phyloP scores from a whole-genome alignment of 345 rosid species.

The Melastoma malabathricum region DNA sequence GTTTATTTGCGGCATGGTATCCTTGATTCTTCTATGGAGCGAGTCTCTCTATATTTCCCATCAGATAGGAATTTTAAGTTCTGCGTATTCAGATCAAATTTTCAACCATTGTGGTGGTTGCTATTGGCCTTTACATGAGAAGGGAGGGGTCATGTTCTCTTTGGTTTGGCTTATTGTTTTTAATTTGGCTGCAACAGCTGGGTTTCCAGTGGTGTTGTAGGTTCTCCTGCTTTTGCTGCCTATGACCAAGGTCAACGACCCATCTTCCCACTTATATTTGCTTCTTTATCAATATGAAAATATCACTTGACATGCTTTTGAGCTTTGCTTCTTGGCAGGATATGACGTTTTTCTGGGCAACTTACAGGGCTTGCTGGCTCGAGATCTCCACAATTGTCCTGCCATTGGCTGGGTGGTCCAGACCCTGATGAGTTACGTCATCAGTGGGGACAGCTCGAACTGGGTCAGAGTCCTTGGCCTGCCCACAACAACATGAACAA shows the following conservation, averaged over 20 bases:
- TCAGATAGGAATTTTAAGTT: not conserved
- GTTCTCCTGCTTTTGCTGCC: too few relatives aligned
- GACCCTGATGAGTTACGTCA: conserved; percentile 71
- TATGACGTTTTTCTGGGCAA: conserved; percentile 93
- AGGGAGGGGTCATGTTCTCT: too few relatives aligned
- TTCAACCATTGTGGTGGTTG: too few relatives aligned
- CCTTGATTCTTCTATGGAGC: conserved; percentile 97
- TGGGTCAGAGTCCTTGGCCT: conserved; percentile 91
- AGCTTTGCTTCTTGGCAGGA: conserved; percentile 24
- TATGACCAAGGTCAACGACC: too few relatives aligned
- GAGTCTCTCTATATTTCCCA: conserved; percentile 11
- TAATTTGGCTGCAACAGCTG: too few relatives aligned
- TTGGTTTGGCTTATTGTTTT: too few relatives aligned
- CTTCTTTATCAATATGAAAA: too few relatives aligned
- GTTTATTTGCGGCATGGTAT: conserved; percentile 90
- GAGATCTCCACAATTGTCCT: conserved; percentile 90
- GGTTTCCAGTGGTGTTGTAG: too few relatives aligned
- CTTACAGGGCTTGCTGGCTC: conserved; percentile 82
- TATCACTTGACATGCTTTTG: too few relatives aligned
- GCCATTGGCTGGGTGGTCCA: conserved; percentile 97
- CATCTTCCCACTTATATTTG: too few relatives aligned
- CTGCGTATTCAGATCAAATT: too few relatives aligned
- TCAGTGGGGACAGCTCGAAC: conserved; percentile 96
- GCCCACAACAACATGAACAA: conserved; percentile 98
- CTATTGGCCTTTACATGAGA: too few relatives aligned